Evolutionary conservation across 768 basidiomycete genomes (phyloP), one percentile per base, ranked within the genome.

Genomic region (Auriculariales sp.): DNA sequence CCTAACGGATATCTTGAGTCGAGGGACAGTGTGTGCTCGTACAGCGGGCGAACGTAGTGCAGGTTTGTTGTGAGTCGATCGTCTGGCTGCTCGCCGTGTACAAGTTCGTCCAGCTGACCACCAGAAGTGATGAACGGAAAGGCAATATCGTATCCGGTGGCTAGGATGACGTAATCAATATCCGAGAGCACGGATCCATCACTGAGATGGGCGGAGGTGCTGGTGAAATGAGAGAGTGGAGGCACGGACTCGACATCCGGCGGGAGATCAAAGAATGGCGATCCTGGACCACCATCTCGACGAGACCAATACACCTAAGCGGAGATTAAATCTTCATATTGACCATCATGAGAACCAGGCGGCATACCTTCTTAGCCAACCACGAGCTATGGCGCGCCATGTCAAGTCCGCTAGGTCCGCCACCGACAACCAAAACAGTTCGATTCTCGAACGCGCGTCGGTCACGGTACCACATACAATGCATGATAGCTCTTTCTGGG

Each of bases 41-140:
- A 67, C 4, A 79, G 59, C 1, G 79, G 78, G 58, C 73, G 75
- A 33, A 80, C 68, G 56, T 79, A 77, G 1, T 65, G 66, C 19
- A 66, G 56, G 61, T 79, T 81, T 28, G 67, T 73, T 14, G 68
- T 65, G 27, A 79, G 66, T 1, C 53, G 19, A 19, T 44, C 19
- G 11, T 50, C 7, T 25, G 49, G 31, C 39, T 44, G 39, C 19
- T 19, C 7, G 9, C 19, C 22, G 5, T 12, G 39, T 15, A 11
- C 39, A 6, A 44, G 19, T 25, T 44, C 39, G 39, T 44, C 14
- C 22, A 44, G 39, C 4, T 10, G 10, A 59, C 63, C 49, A 27
- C 52, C 10, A 33, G 49, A 28, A 39, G 57, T 53, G 28, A 71
- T 59, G 68, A 79, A 79, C 0, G 77, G 77, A 5, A 76, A 63